Evolutionary conservation across 2,329 filamentous ascomycete species (phyloP), one percentile per base, ranked within the genome.

Genomic region (Aspergillus glaucus): DNA sequence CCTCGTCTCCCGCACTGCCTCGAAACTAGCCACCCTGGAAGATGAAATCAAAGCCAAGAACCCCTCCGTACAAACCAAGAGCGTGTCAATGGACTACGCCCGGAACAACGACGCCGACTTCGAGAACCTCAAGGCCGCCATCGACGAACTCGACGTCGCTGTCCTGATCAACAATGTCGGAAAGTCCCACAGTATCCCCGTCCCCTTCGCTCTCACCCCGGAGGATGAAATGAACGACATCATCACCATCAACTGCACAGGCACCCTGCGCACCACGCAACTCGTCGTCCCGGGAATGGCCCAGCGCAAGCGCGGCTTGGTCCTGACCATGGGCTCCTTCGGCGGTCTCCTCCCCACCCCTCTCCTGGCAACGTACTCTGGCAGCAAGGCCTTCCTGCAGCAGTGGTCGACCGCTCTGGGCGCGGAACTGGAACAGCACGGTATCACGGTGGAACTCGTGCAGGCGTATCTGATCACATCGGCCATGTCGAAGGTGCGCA

Each of bases 151-250:
- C 36, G 91, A 96, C 57, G 75, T 98, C 22, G 85, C 85, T 41
- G 86, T 98, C 53, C 75, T 98, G 55, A 79, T 98, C 77, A 98
- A 98, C 79, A 98, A 98, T 62, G 93, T 98, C 47, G 93, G 93
- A 56, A 85, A 90, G 69, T 94, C 87, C 70, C 93, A 98, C 76
- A 86, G 79, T 69, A 95, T 97, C 48, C 93, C 93, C 2, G 89
- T 95, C 0, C 80, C 90, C 0, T 98, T 98, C 73, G 75, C 86
- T 44, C 80, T 88, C 62, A 97, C 92, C 0, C 72, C 83, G 10
- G 79, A 83, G 63, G 76, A 86, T 50, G 93, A 97, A 74, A 81
- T 98, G 64, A 79, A 85, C 62, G 84, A 88, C 65, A 98, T 98
- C 62, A 85, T 98, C 70, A 91, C 85, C 45, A 91, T 98, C 79